These are phyloP conservation scores for Vitis hybrid DNA, from an alignment of 177 flowering plant genomes.

Conservation along the genomic window DNA sequence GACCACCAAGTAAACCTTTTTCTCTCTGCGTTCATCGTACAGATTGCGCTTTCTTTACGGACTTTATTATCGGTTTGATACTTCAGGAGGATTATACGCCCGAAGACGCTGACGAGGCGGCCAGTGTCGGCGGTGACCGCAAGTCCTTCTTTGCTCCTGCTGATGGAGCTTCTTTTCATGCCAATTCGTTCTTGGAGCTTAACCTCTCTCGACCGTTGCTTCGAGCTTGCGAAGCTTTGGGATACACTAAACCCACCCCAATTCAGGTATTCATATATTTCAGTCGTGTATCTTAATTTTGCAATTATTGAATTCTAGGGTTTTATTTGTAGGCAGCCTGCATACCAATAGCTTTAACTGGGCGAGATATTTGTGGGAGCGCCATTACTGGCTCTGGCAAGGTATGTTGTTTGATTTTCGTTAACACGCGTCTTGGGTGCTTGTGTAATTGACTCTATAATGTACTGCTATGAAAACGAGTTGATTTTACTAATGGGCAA, in stretches of 20 bases:
- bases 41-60: background rate
- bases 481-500: background rate
- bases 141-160: conserved; percentile 64
- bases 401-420: conserved; percentile 39
- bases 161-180: conserved; percentile 75
- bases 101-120: conserved; percentile 58
- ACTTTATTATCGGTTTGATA: conserved; percentile 4
- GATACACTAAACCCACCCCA: conserved; percentile 86
- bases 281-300: background rate
- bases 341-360: conserved; percentile 77
- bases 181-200: conserved; percentile 88
- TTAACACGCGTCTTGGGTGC: background rate
- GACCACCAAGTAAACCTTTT: conserved; percentile 51
- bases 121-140: conserved; percentile 19
- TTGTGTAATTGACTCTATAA: background rate
- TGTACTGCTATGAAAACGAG: too few species aligned
- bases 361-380: conserved; percentile 97
- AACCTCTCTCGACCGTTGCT: conserved; percentile 91
- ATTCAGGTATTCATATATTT: conserved; percentile 65
- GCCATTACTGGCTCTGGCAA: conserved; percentile 98
- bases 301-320: background rate
- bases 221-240: conserved; percentile 83
- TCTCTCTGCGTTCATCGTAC: background rate
- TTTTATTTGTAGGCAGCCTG: conserved; percentile 75
- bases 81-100: conserved; percentile 58